Evolutionary conservation across 2,329 filamentous ascomycete species (phyloP), one percentile per base, ranked within the genome.

Genomic region (Talaromyces sp.): DNA sequence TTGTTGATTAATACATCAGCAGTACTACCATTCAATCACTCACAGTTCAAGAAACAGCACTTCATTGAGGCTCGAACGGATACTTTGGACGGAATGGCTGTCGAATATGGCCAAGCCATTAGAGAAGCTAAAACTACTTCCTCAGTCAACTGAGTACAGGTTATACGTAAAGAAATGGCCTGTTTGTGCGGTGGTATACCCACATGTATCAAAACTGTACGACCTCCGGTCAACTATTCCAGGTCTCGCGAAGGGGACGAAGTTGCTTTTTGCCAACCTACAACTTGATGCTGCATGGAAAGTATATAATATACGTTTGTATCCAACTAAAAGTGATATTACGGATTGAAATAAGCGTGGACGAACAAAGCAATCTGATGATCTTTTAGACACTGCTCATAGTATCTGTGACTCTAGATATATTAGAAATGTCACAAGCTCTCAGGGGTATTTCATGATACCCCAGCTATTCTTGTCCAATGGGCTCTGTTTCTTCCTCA

Each of bases 251-350:
- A 65, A 68, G n/a, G 61, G 37, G 2, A 67, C 64, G 24, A 67
- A 31, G 13, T 56, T 71, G 61, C 67, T 69, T 61, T 72, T 71
- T 63, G 71, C 69, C 65, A 69, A 66, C 52, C 59, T 73, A 60
- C 47, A 71, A 9, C 69, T 31, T 63, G 69, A 72, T 13, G 70
- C 71, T 64, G 70, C 67, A 63, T 73, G 69, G 71, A 72, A 24
- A 13, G 67, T 68, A 65, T 67, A 61, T 9, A 27, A 31, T 31
- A 31, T 31, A 31, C 27, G 7, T 6, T 31, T 31, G 27, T 31
- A 31, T 31, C 27, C 7, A 31, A 31, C 27, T 31, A 31, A 31
- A 7, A 7, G 7, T 7, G 7, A 1, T 31, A 31, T 31, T 31
- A 31, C 27, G 7, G 27, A 7, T 31, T 31, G 27, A 31, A 27